Evolutionary conservation across 108 stramenopile species (phyloP).

Genomic region (Mediolabrus comicus): DNA sequence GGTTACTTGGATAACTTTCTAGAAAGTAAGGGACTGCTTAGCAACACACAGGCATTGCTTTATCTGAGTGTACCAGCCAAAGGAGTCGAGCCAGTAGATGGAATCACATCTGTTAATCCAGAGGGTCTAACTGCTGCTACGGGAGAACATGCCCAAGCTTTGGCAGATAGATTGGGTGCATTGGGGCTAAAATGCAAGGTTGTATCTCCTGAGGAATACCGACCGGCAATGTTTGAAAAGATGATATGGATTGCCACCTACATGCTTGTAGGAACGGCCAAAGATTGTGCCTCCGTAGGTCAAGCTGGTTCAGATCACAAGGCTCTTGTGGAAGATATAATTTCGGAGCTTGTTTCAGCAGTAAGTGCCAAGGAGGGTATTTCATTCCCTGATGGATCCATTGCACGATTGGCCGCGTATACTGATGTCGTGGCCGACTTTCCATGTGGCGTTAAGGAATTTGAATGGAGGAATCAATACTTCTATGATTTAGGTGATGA

Average conservation of each 20-base stretch:
- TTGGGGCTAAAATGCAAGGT: conserved; percentile 83
- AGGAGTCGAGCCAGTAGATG: conserved; percentile 87
- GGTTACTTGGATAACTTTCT: conserved; percentile 85
- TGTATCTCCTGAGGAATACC: conserved; percentile 54
- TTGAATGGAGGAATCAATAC: conserved; percentile 90
- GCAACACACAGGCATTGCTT: conserved; percentile 85
- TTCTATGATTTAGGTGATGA: conserved; percentile 74
- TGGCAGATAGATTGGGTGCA: conserved; percentile 72
- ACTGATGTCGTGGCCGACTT: conserved; percentile 90
- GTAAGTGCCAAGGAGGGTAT: conserved; percentile 66
- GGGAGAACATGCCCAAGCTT: conserved; percentile 81
- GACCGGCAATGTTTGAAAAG: conserved; percentile 91
- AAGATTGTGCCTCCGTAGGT: conserved; percentile 76
- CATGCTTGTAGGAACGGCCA: conserved; percentile 88
- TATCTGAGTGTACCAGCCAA: conserved; percentile 85
- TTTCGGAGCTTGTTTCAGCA: conserved; percentile 64
- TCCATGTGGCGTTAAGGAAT: conserved; percentile 93
- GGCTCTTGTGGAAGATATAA: conserved; percentile 62
- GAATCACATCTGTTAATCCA: conserved; percentile 85
- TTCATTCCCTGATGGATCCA: conserved; percentile 49
- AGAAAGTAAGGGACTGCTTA: conserved; percentile 55
- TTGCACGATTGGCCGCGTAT: conserved; percentile 83
- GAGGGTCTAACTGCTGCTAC: conserved; percentile 90
- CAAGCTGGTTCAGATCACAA: conserved; percentile 65
- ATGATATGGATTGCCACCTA: conserved; percentile 91